A percentile compares a stretch with the other conserved stretches of the same genome.
phyloP scores from a whole-genome alignment of 306 rosid species.

The Cicer cuneatum region DNA sequence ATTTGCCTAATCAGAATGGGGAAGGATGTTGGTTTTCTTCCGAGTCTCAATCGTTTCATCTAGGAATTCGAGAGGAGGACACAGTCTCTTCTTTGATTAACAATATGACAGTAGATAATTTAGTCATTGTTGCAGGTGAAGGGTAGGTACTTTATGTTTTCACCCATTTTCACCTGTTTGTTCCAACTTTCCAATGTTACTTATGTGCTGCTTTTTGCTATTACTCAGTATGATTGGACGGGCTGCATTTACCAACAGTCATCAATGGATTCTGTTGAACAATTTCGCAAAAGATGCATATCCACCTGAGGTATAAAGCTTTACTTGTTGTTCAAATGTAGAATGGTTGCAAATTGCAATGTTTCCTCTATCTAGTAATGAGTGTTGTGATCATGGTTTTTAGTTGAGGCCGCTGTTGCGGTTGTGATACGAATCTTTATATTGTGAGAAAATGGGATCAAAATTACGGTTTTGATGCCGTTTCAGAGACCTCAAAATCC shows the following conservation, averaged over 20 bases:
- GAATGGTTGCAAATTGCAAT: neutral
- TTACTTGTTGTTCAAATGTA: neutral
- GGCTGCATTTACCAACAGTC: slow-evolving; percentile 81
- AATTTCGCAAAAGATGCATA: slow-evolving; percentile 57
- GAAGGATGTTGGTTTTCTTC: slow-evolving; percentile 71
- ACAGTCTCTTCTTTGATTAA: slow-evolving; percentile 60
- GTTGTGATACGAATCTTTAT: too few relatives aligned
- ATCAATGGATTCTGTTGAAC: slow-evolving; percentile 80
- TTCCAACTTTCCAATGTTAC: neutral
- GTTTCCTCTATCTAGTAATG: neutral
- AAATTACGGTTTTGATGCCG: too few relatives aligned
- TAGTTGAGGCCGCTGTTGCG: too few relatives aligned
- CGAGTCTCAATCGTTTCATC: slow-evolving; percentile 49
- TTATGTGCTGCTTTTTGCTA: slow-evolving; percentile 33
- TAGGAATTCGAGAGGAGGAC: slow-evolving; percentile 56
- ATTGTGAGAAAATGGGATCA: too few relatives aligned
- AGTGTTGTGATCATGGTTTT: neutral
- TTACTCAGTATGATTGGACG: slow-evolving; percentile 84
- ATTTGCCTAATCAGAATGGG: slow-evolving; percentile 58
- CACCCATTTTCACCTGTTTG: slow-evolving; percentile 9
- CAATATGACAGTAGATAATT: slow-evolving; percentile 70
- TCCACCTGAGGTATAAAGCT: slow-evolving; percentile 71
- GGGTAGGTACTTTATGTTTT: slow-evolving; percentile 66
- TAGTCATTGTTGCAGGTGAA: slow-evolving; percentile 75
- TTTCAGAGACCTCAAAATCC: too few relatives aligned